Evolutionary conservation across 2,329 filamentous ascomycete species (phyloP).

Genomic region (Aureobasidium zeae): DNA sequence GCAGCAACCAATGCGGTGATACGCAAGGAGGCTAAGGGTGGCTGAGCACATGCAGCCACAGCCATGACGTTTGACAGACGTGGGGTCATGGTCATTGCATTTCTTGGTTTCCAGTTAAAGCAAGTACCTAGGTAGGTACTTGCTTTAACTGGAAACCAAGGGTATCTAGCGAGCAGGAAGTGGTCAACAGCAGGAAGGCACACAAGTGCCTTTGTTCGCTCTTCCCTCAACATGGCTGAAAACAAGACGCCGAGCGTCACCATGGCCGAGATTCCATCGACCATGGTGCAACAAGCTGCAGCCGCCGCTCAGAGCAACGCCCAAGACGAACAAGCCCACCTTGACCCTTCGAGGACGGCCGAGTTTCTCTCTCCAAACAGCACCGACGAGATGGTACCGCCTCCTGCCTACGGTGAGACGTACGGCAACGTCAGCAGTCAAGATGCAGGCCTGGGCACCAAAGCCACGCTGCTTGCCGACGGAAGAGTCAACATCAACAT

Average conservation of each 20-base stretch:
- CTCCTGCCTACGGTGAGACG: slow-evolving; percentile 33
- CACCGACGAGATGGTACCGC: slow-evolving; percentile 22
- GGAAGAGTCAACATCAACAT: slow-evolving; percentile 74
- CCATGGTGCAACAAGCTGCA: slow-evolving; percentile 15
- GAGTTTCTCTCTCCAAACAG: background rate
- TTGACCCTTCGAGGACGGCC: background rate
- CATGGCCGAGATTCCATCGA: slow-evolving; percentile 12
- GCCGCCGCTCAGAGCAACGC: slow-evolving; percentile 14
- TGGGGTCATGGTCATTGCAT: too few relatives aligned
- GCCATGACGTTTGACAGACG: too few relatives aligned
- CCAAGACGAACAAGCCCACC: slow-evolving; percentile 1
- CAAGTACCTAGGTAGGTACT: too few relatives aligned
- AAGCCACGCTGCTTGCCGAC: slow-evolving; percentile 45
- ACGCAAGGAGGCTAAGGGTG: too few relatives aligned
- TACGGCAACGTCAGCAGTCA: slow-evolving; percentile 31
- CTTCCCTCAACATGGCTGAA: background rate
- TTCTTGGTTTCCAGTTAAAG: too few relatives aligned
- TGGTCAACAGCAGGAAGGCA: background rate
- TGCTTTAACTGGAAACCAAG: too few relatives aligned
- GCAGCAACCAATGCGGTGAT: too few relatives aligned
- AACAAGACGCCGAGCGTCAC: slow-evolving; percentile 12
- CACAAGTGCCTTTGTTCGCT: too few relatives aligned
- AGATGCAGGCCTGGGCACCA: slow-evolving; percentile 32
- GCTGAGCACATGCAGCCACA: too few relatives aligned
- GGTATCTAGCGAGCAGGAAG: too few relatives aligned